A percentile compares a stretch with the other conserved stretches of the same genome.
phyloP scores from a whole-genome alignment of 208 protist genomes.

The Crithidia expoeki region DNA sequence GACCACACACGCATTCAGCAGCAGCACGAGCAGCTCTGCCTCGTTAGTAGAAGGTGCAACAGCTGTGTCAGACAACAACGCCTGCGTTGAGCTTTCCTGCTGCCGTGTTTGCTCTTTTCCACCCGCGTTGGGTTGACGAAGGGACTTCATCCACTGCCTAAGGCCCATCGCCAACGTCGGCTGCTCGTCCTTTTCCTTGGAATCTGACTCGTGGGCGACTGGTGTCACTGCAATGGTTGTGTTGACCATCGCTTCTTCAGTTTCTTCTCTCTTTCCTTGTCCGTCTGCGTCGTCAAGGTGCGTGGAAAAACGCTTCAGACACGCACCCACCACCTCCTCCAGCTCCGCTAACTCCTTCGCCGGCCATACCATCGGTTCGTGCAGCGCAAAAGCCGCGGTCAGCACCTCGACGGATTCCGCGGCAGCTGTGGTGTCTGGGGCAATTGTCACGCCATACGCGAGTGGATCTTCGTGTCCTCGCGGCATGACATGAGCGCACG shows the following conservation, averaged over 20 bases:
- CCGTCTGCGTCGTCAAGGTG: background rate
- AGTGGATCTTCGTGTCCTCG: background rate
- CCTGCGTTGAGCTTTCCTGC: background rate
- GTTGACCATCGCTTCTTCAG: background rate
- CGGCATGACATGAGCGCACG: background rate
- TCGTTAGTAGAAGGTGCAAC: background rate
- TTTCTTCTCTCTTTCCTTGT: background rate
- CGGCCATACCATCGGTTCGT: background rate
- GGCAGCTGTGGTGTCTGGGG: background rate
- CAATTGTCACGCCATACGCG: background rate
- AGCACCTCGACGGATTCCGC: background rate
- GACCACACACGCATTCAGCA: conserved; percentile 29
- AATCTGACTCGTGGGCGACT: background rate
- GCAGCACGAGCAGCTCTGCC: conserved; percentile 1
- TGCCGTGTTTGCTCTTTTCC: background rate
- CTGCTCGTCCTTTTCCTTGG: conserved; percentile 2
- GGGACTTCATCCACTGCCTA: conserved; percentile 9
- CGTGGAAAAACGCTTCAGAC: background rate
- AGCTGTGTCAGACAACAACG: background rate
- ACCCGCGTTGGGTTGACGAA: background rate
- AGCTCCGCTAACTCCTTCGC: conserved; percentile 17
- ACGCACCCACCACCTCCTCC: conserved; percentile 10
- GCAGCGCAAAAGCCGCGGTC: background rate
- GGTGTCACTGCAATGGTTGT: background rate
- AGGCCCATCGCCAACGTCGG: background rate